A percentile compares a stretch with the other conserved stretches of the same genome.
Conservation (phyloP, 2,329 filamentous ascomycete species). For the Colletotrichum sansevieriae region DNA sequence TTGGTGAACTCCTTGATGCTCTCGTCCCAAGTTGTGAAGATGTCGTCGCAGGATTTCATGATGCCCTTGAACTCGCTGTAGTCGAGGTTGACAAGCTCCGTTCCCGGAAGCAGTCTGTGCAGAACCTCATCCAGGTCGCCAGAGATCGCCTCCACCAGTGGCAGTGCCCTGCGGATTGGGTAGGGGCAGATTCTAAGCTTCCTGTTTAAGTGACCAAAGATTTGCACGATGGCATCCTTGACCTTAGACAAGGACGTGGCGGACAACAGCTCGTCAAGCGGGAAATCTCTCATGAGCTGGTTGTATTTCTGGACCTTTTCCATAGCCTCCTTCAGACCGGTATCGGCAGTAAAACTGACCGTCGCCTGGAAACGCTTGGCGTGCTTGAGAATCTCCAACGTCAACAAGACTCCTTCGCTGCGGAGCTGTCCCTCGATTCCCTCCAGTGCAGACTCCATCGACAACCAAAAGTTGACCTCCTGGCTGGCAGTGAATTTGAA, state of each 20-base stretch:
- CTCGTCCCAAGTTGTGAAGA: conserved; percentile 95
- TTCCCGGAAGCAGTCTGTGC: conserved; percentile 87
- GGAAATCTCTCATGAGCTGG: conserved; percentile 98
- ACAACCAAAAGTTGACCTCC: conserved; percentile 99
- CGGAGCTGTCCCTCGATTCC: conserved; percentile 90
- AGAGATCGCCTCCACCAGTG: conserved; percentile 97
- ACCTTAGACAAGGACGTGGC: conserved; percentile 91
- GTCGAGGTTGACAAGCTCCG: conserved; percentile 89
- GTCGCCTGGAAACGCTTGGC: conserved; percentile 98
- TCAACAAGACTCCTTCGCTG: conserved; percentile 89
- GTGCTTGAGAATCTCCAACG: conserved; percentile 94
- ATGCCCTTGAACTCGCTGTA: conserved; percentile 90
- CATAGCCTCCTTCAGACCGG: conserved; percentile 93
- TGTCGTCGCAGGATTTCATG: conserved; percentile 85
- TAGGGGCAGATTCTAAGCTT: conserved; percentile 97
- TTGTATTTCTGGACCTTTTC: conserved; percentile 99
- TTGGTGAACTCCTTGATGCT: conserved; percentile 98
- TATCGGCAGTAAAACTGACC: conserved; percentile 96
- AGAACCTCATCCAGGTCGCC: conserved; percentile 89
- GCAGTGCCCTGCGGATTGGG: conserved; percentile 89
- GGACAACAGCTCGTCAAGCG: conserved; percentile 92
- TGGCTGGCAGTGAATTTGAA: conserved; percentile 82
- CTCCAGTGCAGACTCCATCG: conserved; percentile 94
- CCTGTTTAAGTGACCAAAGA: conserved; percentile 96
- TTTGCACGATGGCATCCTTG: conserved; percentile 87